These are phyloP conservation scores for Postia placenta DNA, from an alignment of 768 basidiomycete species.

Conservation along the genomic window DNA sequence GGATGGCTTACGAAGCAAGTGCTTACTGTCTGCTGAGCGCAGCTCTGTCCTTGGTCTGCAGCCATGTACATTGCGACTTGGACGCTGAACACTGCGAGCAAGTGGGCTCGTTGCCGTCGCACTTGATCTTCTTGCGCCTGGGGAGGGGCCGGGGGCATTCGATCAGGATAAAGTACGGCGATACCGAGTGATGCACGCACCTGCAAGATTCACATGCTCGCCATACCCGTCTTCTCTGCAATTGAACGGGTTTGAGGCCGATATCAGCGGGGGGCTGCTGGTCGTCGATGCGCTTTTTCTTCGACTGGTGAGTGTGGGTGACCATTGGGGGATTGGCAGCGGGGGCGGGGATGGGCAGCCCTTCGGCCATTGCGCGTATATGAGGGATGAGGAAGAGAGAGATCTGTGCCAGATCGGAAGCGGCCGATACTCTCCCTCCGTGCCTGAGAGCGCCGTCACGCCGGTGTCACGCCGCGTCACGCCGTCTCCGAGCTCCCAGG, in stretches of 20 bases:
- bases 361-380: constrained; percentile 44
- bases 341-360: constrained; percentile 28
- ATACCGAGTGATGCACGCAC: constrained; percentile 30
- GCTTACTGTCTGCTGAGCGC: constrained; percentile 86
- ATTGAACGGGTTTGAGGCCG: constrained; percentile 65
- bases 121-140: constrained; percentile 92
- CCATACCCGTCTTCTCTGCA: constrained; percentile 81
- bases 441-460: constrained; percentile 1
- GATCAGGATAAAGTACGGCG: constrained; percentile 5
- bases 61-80: constrained; percentile 78
- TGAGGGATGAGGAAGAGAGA: constrained; percentile 21
- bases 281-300: constrained; percentile 77
- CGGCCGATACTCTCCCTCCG: constrained; percentile 3
- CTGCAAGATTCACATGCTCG: constrained; percentile 87
- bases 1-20: constrained; percentile 7
- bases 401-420: constrained; percentile 13
- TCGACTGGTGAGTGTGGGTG: constrained; percentile 40
- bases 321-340: constrained; percentile 14
- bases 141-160: background rate
- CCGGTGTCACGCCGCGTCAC: background rate
- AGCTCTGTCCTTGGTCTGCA: constrained; percentile 88
- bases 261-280: constrained; percentile 40
- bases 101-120: constrained; percentile 82
- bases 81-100: constrained; percentile 77
- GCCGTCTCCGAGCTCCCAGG: too few relatives aligned